Conservation (phyloP, 2,329 filamentous ascomycete species). For the Trichocomaceae sp. region DNA sequence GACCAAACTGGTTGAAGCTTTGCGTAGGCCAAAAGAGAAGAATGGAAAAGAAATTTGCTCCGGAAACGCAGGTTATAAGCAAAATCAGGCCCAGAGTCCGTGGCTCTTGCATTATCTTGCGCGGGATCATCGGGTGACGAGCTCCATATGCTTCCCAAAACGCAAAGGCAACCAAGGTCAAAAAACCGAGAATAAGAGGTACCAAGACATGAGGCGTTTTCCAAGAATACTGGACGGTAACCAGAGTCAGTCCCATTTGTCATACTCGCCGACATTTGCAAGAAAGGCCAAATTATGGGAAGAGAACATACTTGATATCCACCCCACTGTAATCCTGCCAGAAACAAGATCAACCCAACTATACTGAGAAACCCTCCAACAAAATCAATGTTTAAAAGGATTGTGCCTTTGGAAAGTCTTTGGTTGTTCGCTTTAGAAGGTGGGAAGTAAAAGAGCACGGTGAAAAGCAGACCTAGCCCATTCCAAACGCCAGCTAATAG, state of each 20-base stretch:
- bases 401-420: conserved; percentile 33
- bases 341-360: conserved; percentile 42
- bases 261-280: neutral
- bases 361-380: conserved; percentile 45
- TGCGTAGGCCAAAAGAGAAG: conserved; percentile 58
- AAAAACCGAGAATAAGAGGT: conserved; percentile 40
- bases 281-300: conserved; percentile 2
- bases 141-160: conserved; percentile 44
- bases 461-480: conserved; percentile 37
- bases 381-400: conserved; percentile 45
- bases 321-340: conserved; percentile 48
- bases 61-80: conserved; percentile 54
- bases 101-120: conserved; percentile 41
- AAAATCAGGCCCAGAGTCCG: conserved; percentile 49
- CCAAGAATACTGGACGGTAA: conserved; percentile 35
- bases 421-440: conserved; percentile 38
- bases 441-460: conserved; percentile 40
- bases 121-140: conserved; percentile 42
- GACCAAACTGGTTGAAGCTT: conserved; percentile 59
- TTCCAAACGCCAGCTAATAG: conserved; percentile 39
- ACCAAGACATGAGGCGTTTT: conserved; percentile 40
- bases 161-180: conserved; percentile 38
- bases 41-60: conserved; percentile 53
- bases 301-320: conserved; percentile 35
- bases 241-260: neutral